Base-by-base conservation (phyloP, 148 eudicot species). In the Dysphania ambrosioides region DNA sequence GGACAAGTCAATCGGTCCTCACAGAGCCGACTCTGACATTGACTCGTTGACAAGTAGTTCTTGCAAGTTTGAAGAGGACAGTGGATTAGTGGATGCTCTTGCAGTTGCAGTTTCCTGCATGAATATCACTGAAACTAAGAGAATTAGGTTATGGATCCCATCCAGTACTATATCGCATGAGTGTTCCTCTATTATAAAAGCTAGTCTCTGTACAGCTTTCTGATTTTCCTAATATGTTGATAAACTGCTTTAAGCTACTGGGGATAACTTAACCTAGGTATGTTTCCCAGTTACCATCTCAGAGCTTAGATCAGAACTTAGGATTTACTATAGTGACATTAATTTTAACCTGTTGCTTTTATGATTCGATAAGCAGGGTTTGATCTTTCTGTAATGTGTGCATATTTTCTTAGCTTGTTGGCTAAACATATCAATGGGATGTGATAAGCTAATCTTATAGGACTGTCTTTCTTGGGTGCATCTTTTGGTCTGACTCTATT, bases 171-270 rank as follows among this genome's bases (percentile, higher is more conserved):
- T 82, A 55, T 74, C 81, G 66, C 85, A 82, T 66, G 83, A 90
- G 42, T 75, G 74, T 70, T 82, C 91, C 44, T 88, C 94, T 86
- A 90, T 86, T 83, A 71, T 90, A 70, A 86, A 82, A 73, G 76
- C 86, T 72, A 85, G 82, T 80, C 89, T 90, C 71, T 90, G 94
- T 85, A 82, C 89, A 85, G 91, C 94, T 63, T 90, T 87, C 83
- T 90, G 85, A 86, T 76, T 49, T 63, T 21, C n/a, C 40, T 42
- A 6, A 57, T 11, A 47, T 16, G 36, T 71, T 35, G 63, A 71
- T 59, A 56, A 71, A 21, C 57, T 27, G 75, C 63, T 70, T 67
- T 41, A 23, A 67, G 71, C 71, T 61, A 59, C 59, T 49, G 49
- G 67, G 60, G 60, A 12, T 69, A 41, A 47, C 74, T 15, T 61